Base-by-base conservation (phyloP, 768 basidiomycete species). In the Collybia sordida region DNA sequence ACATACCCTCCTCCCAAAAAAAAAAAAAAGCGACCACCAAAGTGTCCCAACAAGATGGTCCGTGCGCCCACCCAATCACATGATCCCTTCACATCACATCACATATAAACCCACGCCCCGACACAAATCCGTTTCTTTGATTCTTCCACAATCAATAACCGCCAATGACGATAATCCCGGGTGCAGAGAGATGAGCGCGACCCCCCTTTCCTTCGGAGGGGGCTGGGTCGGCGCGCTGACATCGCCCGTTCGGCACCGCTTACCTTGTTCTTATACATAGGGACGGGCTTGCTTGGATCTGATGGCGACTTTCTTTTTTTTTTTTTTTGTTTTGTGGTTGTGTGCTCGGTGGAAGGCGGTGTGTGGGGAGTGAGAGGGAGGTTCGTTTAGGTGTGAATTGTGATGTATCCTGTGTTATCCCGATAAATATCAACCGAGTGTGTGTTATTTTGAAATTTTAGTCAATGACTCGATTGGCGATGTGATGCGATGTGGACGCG, bases 241-340 rank as follows among this genome's bases (percentile, higher is more conserved):
- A 77, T 80, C 74, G 80, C 72, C 79, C 78, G 80, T 82, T 80
- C 73, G 80, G 80, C 80, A 77, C 76, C 75, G 66, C 58, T 54
- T 68, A 70, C 70, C 80, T 82, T 82, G 80, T 82, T 82, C 78
- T n/a, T 69, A 56, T 58, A 55, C 54, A 78, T 76, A 81, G 80
- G 80, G 76, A 81, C 80, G 80, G 77, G 80, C 79, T 69, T 50
- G 52, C 50, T 59, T 52, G 52, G 74, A 45, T 80, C 80, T 76
- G 80, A 82, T 58, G 80, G 77, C 75, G 76, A 76, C 66, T 49
- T 47, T 34, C 11, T 46, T 49, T 47, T 34, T 14, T 46, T 50
- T 50, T 42, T 49, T 27, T 27, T 25, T 47, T 3, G 24, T 49
- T 43, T 54, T 58, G 51, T 55, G 57, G 44, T 59, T 51, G 59